phyloP scores from a whole-genome alignment of 2,329 filamentous ascomycete genomes.

The Coniochaeta ligniaria region DNA sequence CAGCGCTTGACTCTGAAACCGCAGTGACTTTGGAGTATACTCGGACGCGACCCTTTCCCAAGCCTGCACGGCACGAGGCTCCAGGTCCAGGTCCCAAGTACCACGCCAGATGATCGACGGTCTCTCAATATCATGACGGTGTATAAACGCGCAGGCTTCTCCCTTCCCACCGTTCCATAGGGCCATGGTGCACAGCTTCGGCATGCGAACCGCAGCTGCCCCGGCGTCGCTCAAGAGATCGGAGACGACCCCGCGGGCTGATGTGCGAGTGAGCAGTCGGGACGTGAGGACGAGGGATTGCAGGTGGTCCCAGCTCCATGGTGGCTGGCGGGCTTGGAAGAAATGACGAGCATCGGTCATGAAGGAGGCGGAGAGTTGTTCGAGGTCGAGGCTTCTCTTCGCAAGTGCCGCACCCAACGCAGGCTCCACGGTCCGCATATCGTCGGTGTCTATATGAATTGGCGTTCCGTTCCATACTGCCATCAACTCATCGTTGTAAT shows the following conservation, averaged over 20 bases:
- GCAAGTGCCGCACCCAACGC: conserved; percentile 8
- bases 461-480: too few species aligned
- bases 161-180: conserved; percentile 23
- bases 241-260: neutral
- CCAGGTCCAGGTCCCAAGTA: conserved; percentile 20
- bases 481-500: too few species aligned
- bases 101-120: conserved; percentile 21
- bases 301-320: conserved; percentile 19
- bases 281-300: conserved; percentile 24
- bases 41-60: conserved; percentile 9
- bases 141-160: conserved; percentile 25
- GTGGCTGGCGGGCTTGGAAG: conserved; percentile 14
- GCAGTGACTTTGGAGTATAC: neutral
- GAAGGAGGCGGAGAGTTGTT: conserved; percentile 20
- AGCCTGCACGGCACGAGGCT: conserved; percentile 14
- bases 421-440: too few species aligned
- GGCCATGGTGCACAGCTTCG: conserved; percentile 20
- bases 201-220: conserved; percentile 16
- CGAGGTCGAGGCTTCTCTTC: conserved; percentile 15
- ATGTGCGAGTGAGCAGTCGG: conserved; percentile 10
- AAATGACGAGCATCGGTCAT: conserved; percentile 20
- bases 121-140: conserved; percentile 11
- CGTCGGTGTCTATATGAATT: too few species aligned
- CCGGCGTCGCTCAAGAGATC: conserved; percentile 16
- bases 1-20: neutral